Percentiles rank a stretch among this genome's conserved stretches.
These are phyloP conservation scores for Cordyceps fumosorosea DNA, from an alignment of 2,329 filamentous ascomycete genomes.

Conservation along the genomic window DNA sequence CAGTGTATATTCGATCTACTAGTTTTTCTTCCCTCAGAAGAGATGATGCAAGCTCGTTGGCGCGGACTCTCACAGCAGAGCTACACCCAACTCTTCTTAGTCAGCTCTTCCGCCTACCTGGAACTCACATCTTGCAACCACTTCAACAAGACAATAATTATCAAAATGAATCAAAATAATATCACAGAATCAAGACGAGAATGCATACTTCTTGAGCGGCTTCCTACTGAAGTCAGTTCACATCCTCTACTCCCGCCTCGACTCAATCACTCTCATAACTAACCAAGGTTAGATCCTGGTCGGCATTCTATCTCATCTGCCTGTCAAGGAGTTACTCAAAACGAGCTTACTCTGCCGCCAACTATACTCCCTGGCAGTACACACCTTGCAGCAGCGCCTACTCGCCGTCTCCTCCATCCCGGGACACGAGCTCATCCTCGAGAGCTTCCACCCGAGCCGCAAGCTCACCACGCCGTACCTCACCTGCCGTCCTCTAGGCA, in stretches of 20 bases:
- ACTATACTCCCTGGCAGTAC: neutral
- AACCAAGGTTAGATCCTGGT: neutral
- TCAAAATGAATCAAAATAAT: neutral
- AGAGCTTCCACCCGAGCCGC: conserved; percentile 69
- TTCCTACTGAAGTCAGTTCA: conserved; percentile 6
- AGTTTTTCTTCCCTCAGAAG: too few species aligned
- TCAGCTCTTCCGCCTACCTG: neutral
- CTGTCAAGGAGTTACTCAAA: neutral
- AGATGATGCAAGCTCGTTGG: too few species aligned
- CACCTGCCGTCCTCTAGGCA: conserved; percentile 59
- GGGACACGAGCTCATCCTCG: conserved; percentile 64
- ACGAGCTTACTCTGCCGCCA: neutral
- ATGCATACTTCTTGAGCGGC: neutral
- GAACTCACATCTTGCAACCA: neutral
- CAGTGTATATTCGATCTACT: too few species aligned
- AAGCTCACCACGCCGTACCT: conserved; percentile 64
- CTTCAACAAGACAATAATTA: too few species aligned
- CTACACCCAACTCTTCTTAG: neutral
- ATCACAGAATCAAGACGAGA: neutral
- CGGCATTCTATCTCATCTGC: neutral
- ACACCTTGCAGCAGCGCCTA: neutral
- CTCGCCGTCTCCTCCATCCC: conserved; percentile 43
- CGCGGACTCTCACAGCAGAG: too few species aligned
- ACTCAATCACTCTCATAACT: neutral
- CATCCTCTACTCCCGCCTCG: neutral